Base-by-base conservation (phyloP, 345 rosid species). In the Gynandropsis gynandra region DNA sequence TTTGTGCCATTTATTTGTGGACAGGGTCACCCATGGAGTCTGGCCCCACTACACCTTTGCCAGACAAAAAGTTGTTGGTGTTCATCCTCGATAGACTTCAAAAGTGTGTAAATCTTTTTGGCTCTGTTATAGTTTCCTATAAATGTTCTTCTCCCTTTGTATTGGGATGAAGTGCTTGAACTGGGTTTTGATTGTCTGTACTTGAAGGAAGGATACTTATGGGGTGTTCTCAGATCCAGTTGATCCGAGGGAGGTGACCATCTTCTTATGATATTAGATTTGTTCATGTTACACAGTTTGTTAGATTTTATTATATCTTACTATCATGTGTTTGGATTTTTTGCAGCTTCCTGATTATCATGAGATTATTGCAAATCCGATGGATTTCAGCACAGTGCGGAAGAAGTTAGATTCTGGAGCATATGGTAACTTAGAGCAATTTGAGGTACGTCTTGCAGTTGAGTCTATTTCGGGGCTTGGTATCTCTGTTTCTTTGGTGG, bases 71-170 rank as follows among this genome's bases (percentile, higher is more conserved):
- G 89, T 80, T 90, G 81, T 79, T 90, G 78, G 71, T 80, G 74
- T 90, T 90, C 92, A 83, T 90, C 73, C 96, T 90, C 70, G 98
- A 87, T 72, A 80, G 98, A 80, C 95, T 90, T 80, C 98, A 90
- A 90, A 84, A 90, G 98, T 87, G 61, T 62, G 39, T 63, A 47
- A 51, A 62, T 61, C 61, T 63, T 59, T 52, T 69, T 35, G 34
- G 16, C 52, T 56, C 56, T 50, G 45, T 47, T 50, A 27, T 50
- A 56, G 29, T 68, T 65, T 52, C 21, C 13, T 24, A 21, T 47
- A 12, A 0, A 35, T 53, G 39, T 13, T 40, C 34, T 9, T 49
- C 27, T 33, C n/a, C 51, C 29, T 20, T 37, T 41, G 47, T 6
- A 47, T 60, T 38, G 57, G 63, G 54, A 48, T 50, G 0, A 12